Evolutionary conservation across 2,329 filamentous ascomycete genomes (phyloP).

Genomic region (Beauveria caledonica): DNA sequence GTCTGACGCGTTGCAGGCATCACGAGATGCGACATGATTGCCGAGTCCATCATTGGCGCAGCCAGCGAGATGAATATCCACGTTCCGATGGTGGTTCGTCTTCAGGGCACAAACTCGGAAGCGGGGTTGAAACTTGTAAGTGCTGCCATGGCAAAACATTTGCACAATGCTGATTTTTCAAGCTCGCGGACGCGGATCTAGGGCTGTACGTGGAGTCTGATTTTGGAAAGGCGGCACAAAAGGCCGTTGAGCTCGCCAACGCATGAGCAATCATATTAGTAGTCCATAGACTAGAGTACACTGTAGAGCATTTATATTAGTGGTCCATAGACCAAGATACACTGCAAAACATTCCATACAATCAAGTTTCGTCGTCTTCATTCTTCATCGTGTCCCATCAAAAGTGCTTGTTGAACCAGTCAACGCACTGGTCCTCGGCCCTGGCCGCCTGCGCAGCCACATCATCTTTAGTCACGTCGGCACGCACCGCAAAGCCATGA

Average conservation of each 20-base stretch:
- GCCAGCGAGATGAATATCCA: slow-evolving; percentile 28
- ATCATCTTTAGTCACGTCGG: slow-evolving; percentile 20
- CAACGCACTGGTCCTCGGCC: slow-evolving; percentile 26
- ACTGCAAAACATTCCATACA: neutral
- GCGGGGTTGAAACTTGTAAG: slow-evolving; percentile 32
- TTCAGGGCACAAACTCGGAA: slow-evolving; percentile 39
- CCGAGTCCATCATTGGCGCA: slow-evolving; percentile 38
- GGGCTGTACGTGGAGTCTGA: slow-evolving; percentile 21
- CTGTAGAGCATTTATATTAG: neutral
- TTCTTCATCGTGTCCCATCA: neutral
- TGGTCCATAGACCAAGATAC: neutral
- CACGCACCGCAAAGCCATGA: slow-evolving; percentile 34
- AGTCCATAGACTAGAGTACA: no score
- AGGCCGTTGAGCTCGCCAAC: slow-evolving; percentile 18
- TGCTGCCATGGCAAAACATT: neutral
- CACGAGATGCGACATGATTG: slow-evolving; percentile 43
- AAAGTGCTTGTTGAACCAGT: slow-evolving; percentile 25
- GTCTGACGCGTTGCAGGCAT: slow-evolving; percentile 27
- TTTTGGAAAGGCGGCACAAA: slow-evolving; percentile 18
- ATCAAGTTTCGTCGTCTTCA: neutral
- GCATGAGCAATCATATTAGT: neutral
- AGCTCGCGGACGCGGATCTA: slow-evolving; percentile 20
- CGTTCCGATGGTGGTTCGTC: slow-evolving; percentile 36
- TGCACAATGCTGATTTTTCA: neutral
- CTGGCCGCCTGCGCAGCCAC: slow-evolving; percentile 20